A percentile compares a stretch with the other conserved stretches of the same genome.
Conservation (phyloP, 805 yeast species). For the Zygosaccharomyces bailii region DNA sequence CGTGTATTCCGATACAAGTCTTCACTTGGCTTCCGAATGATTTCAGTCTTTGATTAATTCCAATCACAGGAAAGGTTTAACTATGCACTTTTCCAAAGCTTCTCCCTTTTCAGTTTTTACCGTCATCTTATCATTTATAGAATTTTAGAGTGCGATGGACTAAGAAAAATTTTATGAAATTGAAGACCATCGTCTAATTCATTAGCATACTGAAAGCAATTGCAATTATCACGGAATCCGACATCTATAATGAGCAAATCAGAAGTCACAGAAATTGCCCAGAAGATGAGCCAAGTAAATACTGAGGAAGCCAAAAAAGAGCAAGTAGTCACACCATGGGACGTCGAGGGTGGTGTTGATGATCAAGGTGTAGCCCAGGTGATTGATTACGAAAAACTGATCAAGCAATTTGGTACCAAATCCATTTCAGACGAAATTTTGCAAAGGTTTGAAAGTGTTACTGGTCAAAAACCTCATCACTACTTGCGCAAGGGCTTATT, state of each 20-base stretch:
- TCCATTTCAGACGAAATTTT: conserved; percentile 67
- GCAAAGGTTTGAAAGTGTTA: conserved; percentile 68
- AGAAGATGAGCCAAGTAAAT: conserved; percentile 7
- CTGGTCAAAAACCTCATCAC: conserved; percentile 91
- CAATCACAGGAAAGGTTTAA: too few relatives aligned
- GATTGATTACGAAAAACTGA: conserved; percentile 87
- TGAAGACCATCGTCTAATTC: neutral
- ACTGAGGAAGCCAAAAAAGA: conserved; percentile 30
- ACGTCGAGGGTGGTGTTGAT: conserved; percentile 96
- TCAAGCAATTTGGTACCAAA: conserved; percentile 82
- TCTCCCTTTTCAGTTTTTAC: too few relatives aligned
- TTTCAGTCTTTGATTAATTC: too few relatives aligned
- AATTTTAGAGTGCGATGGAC: neutral
- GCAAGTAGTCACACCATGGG: conserved; percentile 92
- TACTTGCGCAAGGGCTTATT: conserved; percentile 87
- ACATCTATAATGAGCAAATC: conserved; percentile 5
- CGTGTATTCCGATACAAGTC: too few relatives aligned
- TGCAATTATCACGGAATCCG: neutral
- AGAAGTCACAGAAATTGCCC: conserved; percentile 8
- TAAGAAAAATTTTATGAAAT: conserved; percentile 13
- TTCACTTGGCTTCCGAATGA: too few relatives aligned
- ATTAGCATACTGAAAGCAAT: neutral
- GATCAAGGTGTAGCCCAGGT: conserved; percentile 81
- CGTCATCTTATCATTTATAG: neutral
- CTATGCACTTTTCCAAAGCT: neutral